These are phyloP conservation scores for Xylaria sp. DNA, from an alignment of 495 filamentous ascomycete genomes.

Conservation along the genomic window DNA sequence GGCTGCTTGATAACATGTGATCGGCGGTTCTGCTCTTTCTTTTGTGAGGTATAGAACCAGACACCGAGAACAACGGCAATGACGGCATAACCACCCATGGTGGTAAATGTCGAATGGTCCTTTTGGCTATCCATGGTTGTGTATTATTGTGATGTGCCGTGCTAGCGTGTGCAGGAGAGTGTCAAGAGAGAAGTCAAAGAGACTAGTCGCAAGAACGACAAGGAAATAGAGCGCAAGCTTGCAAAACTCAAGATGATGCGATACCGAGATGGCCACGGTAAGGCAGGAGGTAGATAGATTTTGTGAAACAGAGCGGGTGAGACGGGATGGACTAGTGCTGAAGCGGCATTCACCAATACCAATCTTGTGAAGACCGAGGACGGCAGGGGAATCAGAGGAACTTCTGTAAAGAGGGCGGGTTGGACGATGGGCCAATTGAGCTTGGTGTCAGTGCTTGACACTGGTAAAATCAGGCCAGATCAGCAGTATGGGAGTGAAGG, in stretches of 20 bases:
- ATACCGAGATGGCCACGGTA: slow-evolving; percentile 2
- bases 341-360: slow-evolving; percentile 13
- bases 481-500: slow-evolving; percentile 20
- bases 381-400: not conserved
- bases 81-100: slow-evolving; percentile 62
- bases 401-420: slow-evolving; percentile 6
- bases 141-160: slow-evolving; percentile 10
- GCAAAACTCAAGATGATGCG: not conserved
- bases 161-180: not conserved
- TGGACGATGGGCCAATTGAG: slow-evolving; percentile 8
- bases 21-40: slow-evolving; percentile 51
- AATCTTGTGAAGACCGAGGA: slow-evolving; percentile 9
- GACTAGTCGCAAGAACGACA: not conserved
- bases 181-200: not conserved
- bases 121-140: slow-evolving; percentile 50
- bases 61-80: slow-evolving; percentile 58
- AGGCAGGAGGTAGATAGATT: not conserved
- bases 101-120: slow-evolving; percentile 47
- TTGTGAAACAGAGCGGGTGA: slow-evolving; percentile 10
- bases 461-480: slow-evolving; percentile 28
- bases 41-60: slow-evolving; percentile 37
- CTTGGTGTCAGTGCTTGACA: slow-evolving; percentile 3
- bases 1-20: slow-evolving; percentile 42
- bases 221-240: not conserved
- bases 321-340: not conserved